Conservation (phyloP, 2,329 filamentous ascomycete genomes). For the Nemania diffusa region DNA sequence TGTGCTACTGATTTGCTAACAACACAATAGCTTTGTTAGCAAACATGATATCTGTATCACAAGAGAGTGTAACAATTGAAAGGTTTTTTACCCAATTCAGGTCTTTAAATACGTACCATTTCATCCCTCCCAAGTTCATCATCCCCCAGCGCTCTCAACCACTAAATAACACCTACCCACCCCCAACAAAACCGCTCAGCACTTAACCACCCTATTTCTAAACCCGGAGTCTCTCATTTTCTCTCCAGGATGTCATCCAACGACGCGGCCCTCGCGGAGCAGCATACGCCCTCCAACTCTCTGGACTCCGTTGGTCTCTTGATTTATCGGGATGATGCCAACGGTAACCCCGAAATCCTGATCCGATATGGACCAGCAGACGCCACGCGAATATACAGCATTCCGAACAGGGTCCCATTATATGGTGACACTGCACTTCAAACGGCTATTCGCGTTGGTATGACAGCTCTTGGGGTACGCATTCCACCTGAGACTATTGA, state of each 20-base stretch:
- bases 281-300: background rate
- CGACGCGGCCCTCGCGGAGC: background rate
- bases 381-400: background rate
- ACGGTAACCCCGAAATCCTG: background rate
- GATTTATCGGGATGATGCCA: background rate
- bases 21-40: constrained; percentile 1
- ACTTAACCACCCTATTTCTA: background rate
- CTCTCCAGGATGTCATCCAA: background rate
- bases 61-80: background rate
- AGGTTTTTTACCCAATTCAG: background rate
- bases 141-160: background rate
- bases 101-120: constrained; percentile 10
- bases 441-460: background rate
- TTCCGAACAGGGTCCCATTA: background rate
- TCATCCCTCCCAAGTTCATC: too few species aligned
- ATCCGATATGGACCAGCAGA: background rate
- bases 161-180: background rate
- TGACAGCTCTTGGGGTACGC: fast-evolving
- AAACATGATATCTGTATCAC: background rate
- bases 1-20: background rate
- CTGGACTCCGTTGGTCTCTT: background rate
- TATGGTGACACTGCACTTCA: background rate
- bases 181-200: background rate
- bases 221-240: background rate
- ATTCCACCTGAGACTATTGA: background rate